These are phyloP conservation scores for Cicer chorassanicum DNA, from an alignment of 306 rosid genomes.

Conservation along the genomic window DNA sequence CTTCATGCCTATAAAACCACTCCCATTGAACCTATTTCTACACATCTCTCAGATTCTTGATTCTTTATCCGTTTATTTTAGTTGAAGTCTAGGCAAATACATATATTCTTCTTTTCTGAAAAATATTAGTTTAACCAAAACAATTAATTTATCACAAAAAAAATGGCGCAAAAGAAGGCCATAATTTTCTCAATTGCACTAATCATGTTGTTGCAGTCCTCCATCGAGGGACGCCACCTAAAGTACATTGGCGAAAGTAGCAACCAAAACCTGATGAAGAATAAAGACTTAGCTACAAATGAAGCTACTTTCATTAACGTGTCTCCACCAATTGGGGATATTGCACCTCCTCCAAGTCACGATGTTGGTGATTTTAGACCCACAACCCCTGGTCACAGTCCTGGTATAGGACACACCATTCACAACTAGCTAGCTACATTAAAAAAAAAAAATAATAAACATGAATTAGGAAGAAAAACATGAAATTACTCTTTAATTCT, in stretches of 20 bases:
- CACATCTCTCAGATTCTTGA: not conserved
- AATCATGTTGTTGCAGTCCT: not conserved
- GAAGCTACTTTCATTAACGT: not conserved
- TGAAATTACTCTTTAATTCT: too few relatives aligned
- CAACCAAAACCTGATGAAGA: not conserved
- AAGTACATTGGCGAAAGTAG: not conserved
- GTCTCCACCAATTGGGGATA: not conserved
- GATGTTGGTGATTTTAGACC: constrained; percentile 11
- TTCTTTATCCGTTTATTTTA: not conserved
- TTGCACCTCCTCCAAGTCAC: not conserved
- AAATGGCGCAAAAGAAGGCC: not conserved
- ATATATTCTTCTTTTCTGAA: not conserved
- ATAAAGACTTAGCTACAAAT: not conserved
- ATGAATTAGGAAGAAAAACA: too few relatives aligned
- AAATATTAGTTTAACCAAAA: not conserved
- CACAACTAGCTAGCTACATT: not conserved
- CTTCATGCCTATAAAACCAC: not conserved
- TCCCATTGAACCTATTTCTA: not conserved
- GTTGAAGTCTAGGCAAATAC: too few relatives aligned
- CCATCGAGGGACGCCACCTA: not conserved
- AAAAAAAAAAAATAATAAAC: too few relatives aligned
- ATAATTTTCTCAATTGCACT: not conserved
- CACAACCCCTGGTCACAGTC: constrained; percentile 3
- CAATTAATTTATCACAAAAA: not conserved
- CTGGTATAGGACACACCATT: constrained; percentile 3